Base-by-base conservation (phyloP, 805 yeast species). In the Candida quercuum region DNA sequence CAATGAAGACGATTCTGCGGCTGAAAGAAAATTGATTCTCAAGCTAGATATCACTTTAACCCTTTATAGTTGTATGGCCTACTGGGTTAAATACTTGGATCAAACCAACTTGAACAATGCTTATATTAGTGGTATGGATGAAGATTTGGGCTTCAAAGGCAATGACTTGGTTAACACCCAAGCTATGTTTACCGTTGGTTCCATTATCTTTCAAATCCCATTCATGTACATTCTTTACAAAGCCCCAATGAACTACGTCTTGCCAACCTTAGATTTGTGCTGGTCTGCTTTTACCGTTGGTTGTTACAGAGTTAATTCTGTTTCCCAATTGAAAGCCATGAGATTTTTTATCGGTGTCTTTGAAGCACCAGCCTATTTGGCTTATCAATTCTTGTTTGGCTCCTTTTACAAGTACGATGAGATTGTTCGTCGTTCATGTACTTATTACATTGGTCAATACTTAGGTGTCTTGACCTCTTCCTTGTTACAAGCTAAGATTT, bases 31-130 rank as follows among this genome's bases (percentile, higher is more conserved):
- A 20, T 54, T 77, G 26, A 51, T 77, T 13, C 55, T 64, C 43
- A 81, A 81, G 51, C 53, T 80, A 23, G 87, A 81, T 48, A 43
- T 76, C 11, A 51, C 76, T 24, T 59, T 82, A 35, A 66, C 78
- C n/a, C 59, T 70, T 28, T 78, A 77, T 47, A 67, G 81, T 10
- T 70, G 78, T 50, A 57, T 77, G 48, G 71, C 76, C 12, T 79
- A 80, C 57, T 82, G 85, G 85, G 75, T 79, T 36, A 81, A 80
- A 52, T 75, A 76, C 39, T 61, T 82, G 35, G 88, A 82, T 52
- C 69, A 69, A 39, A 64, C 74, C 30, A 81, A 81, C 53, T 61
- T 76, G 38, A 72, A 74, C 33, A 78, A 77, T 52, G 88, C 88
- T 2, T 82, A 81, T 47, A 77, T 78, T 23, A 71, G 81, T 21